Percentiles rank a stretch among this genome's conserved stretches.
Conservation (phyloP, 306 rosid species). For the Pueraria montana region DNA sequence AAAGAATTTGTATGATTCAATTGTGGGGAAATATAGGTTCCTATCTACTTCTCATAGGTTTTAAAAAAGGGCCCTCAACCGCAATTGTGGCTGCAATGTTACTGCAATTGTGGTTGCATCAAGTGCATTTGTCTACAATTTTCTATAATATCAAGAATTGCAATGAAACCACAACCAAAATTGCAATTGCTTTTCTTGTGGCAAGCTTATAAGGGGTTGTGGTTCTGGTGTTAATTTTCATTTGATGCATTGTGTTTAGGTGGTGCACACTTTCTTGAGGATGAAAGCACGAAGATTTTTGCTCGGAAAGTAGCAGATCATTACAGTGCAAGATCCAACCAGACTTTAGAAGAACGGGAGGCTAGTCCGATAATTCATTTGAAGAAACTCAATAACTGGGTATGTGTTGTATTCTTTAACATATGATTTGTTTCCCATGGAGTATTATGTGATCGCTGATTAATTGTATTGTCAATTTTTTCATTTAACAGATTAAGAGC, state of each 20-base stretch:
- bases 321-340: constrained; percentile 78
- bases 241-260: constrained; percentile 60
- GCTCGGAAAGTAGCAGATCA: constrained; percentile 97
- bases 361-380: constrained; percentile 92
- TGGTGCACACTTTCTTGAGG: constrained; percentile 79
- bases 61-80: neutral
- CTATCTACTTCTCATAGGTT: neutral
- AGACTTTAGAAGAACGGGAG: constrained; percentile 91
- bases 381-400: constrained; percentile 97
- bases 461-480: constrained; percentile 18
- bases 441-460: constrained; percentile 17
- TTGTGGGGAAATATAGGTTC: constrained; percentile 13
- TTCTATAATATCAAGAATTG: neutral
- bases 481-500: constrained; percentile 84
- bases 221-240: constrained; percentile 32
- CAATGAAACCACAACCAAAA: neutral
- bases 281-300: constrained; percentile 82
- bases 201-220: constrained; percentile 14
- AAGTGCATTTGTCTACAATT: neutral
- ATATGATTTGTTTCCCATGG: neutral
- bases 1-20: constrained; percentile 7
- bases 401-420: constrained; percentile 40
- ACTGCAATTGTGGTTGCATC: neutral
- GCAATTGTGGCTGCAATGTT: neutral
- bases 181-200: constrained; percentile 2